Evolutionary conservation across 805 yeast genomes (phyloP), one percentile per base, ranked within the genome.

Genomic region (Starmerella vitae): DNA sequence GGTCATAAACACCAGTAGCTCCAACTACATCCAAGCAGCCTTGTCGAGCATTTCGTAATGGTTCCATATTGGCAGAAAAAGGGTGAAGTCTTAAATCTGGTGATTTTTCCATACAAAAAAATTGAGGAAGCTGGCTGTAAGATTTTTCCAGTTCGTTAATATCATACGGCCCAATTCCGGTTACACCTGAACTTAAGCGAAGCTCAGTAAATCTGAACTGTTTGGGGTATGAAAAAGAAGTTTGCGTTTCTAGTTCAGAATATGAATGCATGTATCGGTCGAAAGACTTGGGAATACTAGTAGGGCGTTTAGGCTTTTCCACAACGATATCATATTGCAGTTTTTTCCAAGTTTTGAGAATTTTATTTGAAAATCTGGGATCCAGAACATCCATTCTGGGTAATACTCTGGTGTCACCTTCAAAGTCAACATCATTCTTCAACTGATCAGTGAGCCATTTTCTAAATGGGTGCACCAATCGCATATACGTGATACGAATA

Each of bases 401-500:
- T 15, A 31, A 4, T n/a, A 31, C 5, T 4, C 24, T 9, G 14
- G 6, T 5, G 21, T 31, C 34, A 13, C 10, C 5, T 8, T 12
- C 15, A 10, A 6, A 10, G 17, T 27, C 30, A 17, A 17, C 17
- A 17, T 17, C 30, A 24, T 9, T 13, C 13, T 24, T 24, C 5
- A 34, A 20, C 15, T 30, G 29, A n/a, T 21, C 32, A 6, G n/a
- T 10, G 17, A 46, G 30, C 45, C 45, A 46, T 13, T 29, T 26
- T 17, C 21, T 25, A 24, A 46, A 41, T 18, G 47, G 45, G 17
- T 37, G 39, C 4, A 46, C 13, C 8, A 39, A 37, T 7, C 37
- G 27, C 21, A 28, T 10, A 29, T 46, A 41, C 4, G 35, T 34
- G 10, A 27, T 33, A 18, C 49, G 45, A 30, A 44, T 18, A 8